Evolutionary conservation across 164 flowering plant species (phyloP), one percentile per base, ranked within the genome.

Genomic region (Euptelea pleiosperma): DNA sequence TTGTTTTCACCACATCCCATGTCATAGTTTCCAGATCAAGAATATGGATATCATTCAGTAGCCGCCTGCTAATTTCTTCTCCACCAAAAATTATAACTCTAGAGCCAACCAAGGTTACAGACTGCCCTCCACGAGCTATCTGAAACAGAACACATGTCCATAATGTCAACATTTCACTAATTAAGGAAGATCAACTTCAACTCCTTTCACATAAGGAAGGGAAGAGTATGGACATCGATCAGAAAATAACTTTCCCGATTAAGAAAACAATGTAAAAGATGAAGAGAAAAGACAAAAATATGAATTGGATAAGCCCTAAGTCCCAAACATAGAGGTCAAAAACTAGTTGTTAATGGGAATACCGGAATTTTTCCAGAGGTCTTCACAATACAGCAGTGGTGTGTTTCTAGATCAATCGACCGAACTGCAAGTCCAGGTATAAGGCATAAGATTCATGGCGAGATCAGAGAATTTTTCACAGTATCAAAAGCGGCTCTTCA

Each of bases 91-190:
- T 65, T 54, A 93, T 69, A 42, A 93, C 61, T 67, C 68, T 84
- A 24, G 95, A 88, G 43, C 91, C 95, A 70, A 83, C 63, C 31
- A 86, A 57, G 25, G 96, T 74, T 12, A 79, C 80, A 45, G 97
- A 90, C 37, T 90, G 96, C 29, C 97, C 99, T 55, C 76, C 85
- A 55, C 99, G 95, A 70, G 95, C 85, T 58, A 71, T 73, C 99
- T 93, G 81, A 60, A 72, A 72, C 6, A 63, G 21, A 50, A 9
- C 35, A 45, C 40, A 59, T 19, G 8, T 12, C n/a, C 48, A 49
- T 48, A 49, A 40, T 3, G n/a, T n/a, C 9, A 21, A n/a, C 8
- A 31, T 39, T 44, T 40, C 55, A 57, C 5, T 14, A 56, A 54
- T 11, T 21, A 21, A 25, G 31, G 3, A 40, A 50, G 42, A 33